Evolutionary conservation across 1,284 basidiomycete species (phyloP).

Genomic region (Golubevia sp.): DNA sequence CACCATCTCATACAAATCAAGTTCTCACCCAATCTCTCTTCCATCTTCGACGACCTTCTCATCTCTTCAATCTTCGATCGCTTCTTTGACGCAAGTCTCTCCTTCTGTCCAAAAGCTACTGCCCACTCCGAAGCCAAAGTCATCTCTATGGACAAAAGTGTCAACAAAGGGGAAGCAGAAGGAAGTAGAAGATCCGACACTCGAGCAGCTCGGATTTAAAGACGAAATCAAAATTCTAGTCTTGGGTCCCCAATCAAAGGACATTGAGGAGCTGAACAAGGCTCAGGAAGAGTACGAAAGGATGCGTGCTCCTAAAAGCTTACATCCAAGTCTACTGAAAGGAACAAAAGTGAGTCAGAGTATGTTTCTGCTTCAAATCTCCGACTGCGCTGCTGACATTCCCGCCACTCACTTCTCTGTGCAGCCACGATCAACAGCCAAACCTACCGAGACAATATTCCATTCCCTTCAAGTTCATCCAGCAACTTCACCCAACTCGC

Average conservation of each 20-base stretch:
- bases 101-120: conserved; percentile 36
- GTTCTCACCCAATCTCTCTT: not conserved
- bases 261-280: conserved; percentile 18
- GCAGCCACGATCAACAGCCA: conserved; percentile 20
- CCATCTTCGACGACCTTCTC: conserved; percentile 7
- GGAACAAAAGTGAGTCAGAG: conserved; percentile 22
- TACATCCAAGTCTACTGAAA: conserved; percentile 42
- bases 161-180: not conserved
- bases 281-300: conserved; percentile 11
- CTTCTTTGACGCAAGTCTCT: conserved; percentile 21
- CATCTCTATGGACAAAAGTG: conserved; percentile 2
- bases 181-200: conserved; percentile 10
- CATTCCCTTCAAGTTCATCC: conserved; percentile 25
- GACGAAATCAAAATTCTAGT: conserved; percentile 19
- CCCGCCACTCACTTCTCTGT: conserved; percentile 1
- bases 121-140: conserved; percentile 15
- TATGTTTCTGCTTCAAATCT: too few species aligned
- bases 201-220: conserved; percentile 18
- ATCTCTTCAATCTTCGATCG: conserved; percentile 19
- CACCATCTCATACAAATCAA: not conserved
- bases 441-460: conserved; percentile 15
- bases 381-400: too few species aligned
- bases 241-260: conserved; percentile 25
- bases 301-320: not conserved
- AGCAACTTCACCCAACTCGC: conserved; percentile 13